Conservation (phyloP, 257 asterid genomes). For the Solanum etuberosum region DNA sequence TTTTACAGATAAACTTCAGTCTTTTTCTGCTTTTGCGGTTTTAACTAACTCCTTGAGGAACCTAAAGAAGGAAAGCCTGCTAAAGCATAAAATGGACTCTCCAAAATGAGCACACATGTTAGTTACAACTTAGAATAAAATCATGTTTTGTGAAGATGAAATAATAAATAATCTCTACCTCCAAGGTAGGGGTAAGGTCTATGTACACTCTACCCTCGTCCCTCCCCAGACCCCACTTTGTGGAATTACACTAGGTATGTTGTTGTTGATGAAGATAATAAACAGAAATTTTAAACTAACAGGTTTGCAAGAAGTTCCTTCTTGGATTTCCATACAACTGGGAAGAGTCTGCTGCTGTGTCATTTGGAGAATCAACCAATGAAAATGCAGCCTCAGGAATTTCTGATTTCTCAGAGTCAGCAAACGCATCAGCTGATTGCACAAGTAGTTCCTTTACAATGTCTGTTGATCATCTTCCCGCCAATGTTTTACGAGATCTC, state of each 20-base stretch:
- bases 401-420: conserved; percentile 11
- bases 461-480: conserved; percentile 14
- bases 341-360: conserved; percentile 38
- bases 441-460: not conserved
- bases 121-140: not conserved
- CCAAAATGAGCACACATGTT: not conserved
- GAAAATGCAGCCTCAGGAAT: not conserved
- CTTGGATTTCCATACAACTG: conserved; percentile 67
- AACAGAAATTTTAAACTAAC: not conserved
- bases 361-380: conserved; percentile 19
- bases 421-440: not conserved
- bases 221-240: not conserved
- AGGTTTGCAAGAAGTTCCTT: conserved; percentile 46
- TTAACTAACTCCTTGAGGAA: not conserved
- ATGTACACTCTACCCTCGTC: not conserved
- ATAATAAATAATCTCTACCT: not conserved
- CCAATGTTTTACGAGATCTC: conserved; percentile 13
- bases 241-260: not conserved
- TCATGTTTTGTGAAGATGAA: not conserved
- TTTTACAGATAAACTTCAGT: not conserved
- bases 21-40: not conserved
- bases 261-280: not conserved
- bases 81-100: not conserved
- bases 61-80: not conserved
- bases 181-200: not conserved